phyloP scores from a whole-genome alignment of 164 flowering plant genomes.

The Stephania yunnanensis region DNA sequence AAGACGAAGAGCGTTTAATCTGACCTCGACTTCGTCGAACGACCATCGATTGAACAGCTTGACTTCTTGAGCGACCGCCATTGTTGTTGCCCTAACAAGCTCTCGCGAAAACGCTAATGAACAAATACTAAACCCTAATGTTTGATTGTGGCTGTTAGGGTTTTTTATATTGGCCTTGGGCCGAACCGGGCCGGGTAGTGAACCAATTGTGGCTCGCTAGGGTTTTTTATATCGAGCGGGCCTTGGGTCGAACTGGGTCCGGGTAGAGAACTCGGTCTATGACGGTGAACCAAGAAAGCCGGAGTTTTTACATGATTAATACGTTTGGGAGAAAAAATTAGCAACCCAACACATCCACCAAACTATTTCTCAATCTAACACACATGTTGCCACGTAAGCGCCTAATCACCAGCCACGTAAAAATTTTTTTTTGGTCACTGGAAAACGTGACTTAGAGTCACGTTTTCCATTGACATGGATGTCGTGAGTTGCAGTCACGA shows the following conservation, averaged over 20 bases:
- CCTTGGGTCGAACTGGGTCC: background rate
- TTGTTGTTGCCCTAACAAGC: background rate
- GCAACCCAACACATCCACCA: too few species aligned
- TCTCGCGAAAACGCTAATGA: background rate
- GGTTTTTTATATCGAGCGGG: background rate
- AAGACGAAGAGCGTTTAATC: background rate
- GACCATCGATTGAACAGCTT: conserved; percentile 9
- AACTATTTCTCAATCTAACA: too few species aligned
- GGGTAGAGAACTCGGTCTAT: background rate
- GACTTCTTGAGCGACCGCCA: conserved; percentile 1
- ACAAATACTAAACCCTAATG: background rate
- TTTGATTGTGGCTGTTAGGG: background rate
- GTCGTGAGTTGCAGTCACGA: too few species aligned
- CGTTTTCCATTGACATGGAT: too few species aligned
- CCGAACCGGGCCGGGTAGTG: too few species aligned
- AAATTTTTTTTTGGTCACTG: too few species aligned
- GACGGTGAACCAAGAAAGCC: too few species aligned
- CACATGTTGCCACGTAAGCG: too few species aligned
- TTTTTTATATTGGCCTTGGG: background rate
- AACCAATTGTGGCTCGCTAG: background rate
- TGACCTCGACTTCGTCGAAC: conserved; percentile 5
- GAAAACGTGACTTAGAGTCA: too few species aligned
- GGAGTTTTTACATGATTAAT: too few species aligned
- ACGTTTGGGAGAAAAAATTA: too few species aligned
- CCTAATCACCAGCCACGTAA: too few species aligned